phyloP scores from a whole-genome alignment of 2,329 filamentous ascomycete species.

The Pleoardoris graminearum region DNA sequence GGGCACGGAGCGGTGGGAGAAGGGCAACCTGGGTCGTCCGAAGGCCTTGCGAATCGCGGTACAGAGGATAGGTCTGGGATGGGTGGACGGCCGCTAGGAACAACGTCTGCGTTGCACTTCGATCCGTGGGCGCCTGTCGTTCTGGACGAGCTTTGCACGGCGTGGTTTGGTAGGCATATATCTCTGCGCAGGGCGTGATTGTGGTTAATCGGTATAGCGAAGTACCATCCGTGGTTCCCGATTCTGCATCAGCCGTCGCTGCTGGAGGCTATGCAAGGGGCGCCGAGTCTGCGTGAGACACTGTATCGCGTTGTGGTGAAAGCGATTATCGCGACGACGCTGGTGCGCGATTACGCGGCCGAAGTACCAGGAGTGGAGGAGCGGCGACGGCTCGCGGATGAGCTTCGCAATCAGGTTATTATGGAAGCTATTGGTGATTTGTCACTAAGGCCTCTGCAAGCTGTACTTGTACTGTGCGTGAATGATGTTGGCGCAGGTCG shows the following conservation, averaged over 20 bases:
- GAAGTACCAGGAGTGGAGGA: conserved; percentile 25
- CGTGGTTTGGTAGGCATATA: conserved; percentile 36
- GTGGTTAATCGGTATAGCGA: conserved; percentile 9
- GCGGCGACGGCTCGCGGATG: conserved; percentile 21
- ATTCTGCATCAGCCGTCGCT: conserved; percentile 37
- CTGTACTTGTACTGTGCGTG: conserved; percentile 36
- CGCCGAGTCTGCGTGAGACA: conserved; percentile 24
- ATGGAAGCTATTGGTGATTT: conserved; percentile 32
- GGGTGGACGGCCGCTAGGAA: conserved; percentile 7
- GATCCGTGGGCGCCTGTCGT: conserved; percentile 17
- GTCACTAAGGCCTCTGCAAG: conserved; percentile 39
- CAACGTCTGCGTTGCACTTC: conserved; percentile 13
- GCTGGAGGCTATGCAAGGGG: conserved; percentile 18
- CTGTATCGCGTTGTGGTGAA: conserved; percentile 32
- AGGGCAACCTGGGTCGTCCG: not conserved
- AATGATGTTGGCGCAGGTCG: conserved; percentile 36
- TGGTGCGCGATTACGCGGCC: conserved; percentile 27
- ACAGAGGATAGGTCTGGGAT: not conserved
- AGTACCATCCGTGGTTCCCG: conserved; percentile 45
- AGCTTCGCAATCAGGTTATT: conserved; percentile 31
- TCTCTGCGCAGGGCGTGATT: not conserved
- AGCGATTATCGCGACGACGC: conserved; percentile 35
- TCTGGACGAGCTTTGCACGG: conserved; percentile 28
- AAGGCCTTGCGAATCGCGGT: not conserved
- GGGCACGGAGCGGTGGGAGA: no score